Conservation (phyloP, 202 grass and related monocot genomes). For the Zizania palustris region DNA sequence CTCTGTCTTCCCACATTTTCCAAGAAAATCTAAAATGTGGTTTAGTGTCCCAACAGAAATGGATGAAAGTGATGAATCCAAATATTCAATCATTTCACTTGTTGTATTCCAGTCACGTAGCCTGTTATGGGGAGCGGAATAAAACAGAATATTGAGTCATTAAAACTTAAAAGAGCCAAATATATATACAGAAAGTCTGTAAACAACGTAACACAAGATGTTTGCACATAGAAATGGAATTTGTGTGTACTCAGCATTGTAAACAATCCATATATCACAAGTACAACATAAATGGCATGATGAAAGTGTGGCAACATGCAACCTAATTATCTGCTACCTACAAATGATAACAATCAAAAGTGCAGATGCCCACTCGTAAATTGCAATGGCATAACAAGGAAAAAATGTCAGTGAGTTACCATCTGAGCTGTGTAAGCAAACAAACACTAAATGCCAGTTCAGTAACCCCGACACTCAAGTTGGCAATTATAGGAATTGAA, state of each 20-base stretch:
- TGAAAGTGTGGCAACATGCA: background rate
- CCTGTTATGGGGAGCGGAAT: constrained; percentile 52
- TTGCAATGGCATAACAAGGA: constrained; percentile 4
- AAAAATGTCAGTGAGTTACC: background rate
- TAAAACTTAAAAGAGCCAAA: constrained; percentile 12
- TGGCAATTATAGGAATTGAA: constrained; percentile 10
- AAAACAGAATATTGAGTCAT: constrained; percentile 19
- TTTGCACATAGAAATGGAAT: constrained; percentile 4
- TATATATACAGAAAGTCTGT: constrained; percentile 1
- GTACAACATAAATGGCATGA: constrained; percentile 22
- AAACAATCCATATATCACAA: background rate
- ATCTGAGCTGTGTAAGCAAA: constrained; percentile 16
- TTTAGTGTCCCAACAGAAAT: constrained; percentile 79
- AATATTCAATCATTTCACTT: constrained; percentile 66
- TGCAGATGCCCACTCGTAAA: background rate
- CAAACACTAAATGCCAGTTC: background rate
- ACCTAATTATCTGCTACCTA: background rate
- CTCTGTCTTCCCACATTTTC: constrained; percentile 88
- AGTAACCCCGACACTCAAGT: constrained; percentile 14
- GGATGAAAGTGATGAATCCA: constrained; percentile 72
- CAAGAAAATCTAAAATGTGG: constrained; percentile 81
- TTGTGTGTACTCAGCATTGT: background rate
- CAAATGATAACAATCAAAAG: constrained; percentile 19
- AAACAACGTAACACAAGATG: background rate
- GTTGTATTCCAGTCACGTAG: constrained; percentile 81